Base-by-base conservation (phyloP, 2,329 filamentous ascomycete species). In the Colletotrichum agaves region DNA sequence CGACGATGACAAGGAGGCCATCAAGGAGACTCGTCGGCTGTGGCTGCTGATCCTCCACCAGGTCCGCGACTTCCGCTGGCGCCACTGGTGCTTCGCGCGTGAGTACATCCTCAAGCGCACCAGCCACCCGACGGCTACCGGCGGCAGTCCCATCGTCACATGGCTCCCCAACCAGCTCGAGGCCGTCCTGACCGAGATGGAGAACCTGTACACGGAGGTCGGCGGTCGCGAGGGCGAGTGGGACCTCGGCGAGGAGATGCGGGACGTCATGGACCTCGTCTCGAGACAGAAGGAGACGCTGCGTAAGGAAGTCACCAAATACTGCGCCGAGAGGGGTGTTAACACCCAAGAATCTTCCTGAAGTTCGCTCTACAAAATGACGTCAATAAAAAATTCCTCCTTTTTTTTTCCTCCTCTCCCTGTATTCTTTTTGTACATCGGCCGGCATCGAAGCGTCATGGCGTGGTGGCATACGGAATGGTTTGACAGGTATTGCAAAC, bases 21-120 rank as follows among this genome's bases (percentile, higher is more conserved):
- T 91, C 37, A 81, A 83, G 69, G 79, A 87, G 73, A 87, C 87
- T 61, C 81, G 87, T 15, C 78, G 85, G 57, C 80, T 90, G 4
- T 93, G 91, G 81, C 82, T 92, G 4, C 81, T 86, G 69, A 83
- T 89, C 27, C 83, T 94, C 53, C 85, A 95, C 76, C 89, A 94
- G 78, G 91, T 95, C 8, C 87, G 92, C 63, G 91, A 93, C 76
- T 95, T 95, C 82, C 83, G 92, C 67, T 95, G 92, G 91, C 84
- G 92, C 6, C 92, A 95, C 78, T 95, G 92, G 92, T 93, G 91
- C 77, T 95, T 95, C 75, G 93, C 91, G 2, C 85, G 92, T 67
- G 92, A 94, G 82, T 95, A 95, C 76, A 94, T 95, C 73, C 85
- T 95, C 70, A 93, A 93, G 83, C 87, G 88, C 74, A 94, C 90